A percentile compares a stretch with the other conserved stretches of the same genome.
Evolutionary conservation across 2,329 filamentous ascomycete genomes (phyloP).

Genomic region (Aspergillus eucalypticola): DNA sequence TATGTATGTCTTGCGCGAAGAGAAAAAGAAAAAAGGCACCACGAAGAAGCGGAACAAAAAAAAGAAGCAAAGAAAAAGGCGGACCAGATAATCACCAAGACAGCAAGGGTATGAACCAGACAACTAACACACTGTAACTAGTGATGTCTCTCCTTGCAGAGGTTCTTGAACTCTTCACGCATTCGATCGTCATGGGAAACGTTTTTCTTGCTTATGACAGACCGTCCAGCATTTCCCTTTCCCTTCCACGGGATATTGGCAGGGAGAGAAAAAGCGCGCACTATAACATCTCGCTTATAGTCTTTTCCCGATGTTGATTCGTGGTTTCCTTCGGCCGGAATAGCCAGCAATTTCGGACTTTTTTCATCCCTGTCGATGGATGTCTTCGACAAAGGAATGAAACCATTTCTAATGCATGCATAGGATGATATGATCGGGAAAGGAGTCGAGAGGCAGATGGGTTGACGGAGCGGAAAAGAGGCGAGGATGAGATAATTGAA

Average conservation of each 20-base stretch:
- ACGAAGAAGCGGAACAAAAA: neutral
- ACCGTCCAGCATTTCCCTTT: neutral
- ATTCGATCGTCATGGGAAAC: neutral
- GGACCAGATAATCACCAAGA: neutral
- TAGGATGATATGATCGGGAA: neutral
- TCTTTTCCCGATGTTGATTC: neutral
- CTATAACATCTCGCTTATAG: neutral
- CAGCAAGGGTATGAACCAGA: neutral
- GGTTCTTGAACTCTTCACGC: neutral
- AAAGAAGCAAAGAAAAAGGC: neutral
- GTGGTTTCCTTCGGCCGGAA: neutral
- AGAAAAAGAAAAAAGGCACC: neutral
- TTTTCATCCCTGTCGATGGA: neutral
- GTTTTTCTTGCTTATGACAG: neutral
- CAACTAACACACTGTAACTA: neutral
- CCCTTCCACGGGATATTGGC: neutral
- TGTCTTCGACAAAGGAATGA: neutral
- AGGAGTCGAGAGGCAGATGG: neutral
- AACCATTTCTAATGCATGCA: neutral
- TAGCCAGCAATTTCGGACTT: neutral
- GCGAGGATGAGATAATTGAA: too few relatives aligned
- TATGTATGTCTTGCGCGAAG: conserved; percentile 3
- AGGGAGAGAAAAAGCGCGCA: neutral
- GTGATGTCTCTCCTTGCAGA: neutral
- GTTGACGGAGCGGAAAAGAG: neutral